Base-by-base conservation (phyloP, 352 stramenopile species). In the Globisporangium recalcitrans region DNA sequence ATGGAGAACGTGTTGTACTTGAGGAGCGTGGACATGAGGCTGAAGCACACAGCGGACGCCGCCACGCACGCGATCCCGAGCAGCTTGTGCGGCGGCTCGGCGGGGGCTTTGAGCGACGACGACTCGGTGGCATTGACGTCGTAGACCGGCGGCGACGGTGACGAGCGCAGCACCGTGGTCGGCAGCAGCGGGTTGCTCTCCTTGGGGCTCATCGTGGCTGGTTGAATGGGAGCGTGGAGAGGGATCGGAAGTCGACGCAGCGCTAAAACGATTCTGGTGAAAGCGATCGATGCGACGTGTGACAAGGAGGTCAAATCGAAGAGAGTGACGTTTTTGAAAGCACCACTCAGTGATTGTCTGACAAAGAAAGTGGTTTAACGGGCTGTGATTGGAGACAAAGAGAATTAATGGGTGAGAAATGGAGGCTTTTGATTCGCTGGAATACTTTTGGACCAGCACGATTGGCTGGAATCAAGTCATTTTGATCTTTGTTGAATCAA, bases 1-100 rank as follows among this genome's bases (percentile, higher is more conserved):
- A 93, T 87, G 40, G 65, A 79, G 73, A 75, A 87, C 22, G 80
- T 87, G 47, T 78, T 78, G 63, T 79, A 90, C 77, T 93, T 93
- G 72, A 91, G 52, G 55, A 91, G 65, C 21, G 78, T 90, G 16
- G 85, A 91, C 79, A 90, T 90, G 74, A 91, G 73, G 54, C 77
- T 89, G 68, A 93, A 93, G 68, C 81, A 90, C 38, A 93, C 75
- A 26, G 84, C 82, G 36, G 84, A 93, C 31, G 80, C 59, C 19
- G 84, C 82, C 26, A 93, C 81, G 61, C 73, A 88, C 54, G 73
- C 68, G 31, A 93, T 81, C 44, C 82, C 84, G 11, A 85, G 57
- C 29, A 91, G 64, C 40, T 70, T 69, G 66, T 89, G 82, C 22
- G 77, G 79, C 32, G 51, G 51, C 29, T 56, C 51, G 19, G 19